Base-by-base conservation (phyloP, 179 eudicot species). In the Spergularia azorica region DNA sequence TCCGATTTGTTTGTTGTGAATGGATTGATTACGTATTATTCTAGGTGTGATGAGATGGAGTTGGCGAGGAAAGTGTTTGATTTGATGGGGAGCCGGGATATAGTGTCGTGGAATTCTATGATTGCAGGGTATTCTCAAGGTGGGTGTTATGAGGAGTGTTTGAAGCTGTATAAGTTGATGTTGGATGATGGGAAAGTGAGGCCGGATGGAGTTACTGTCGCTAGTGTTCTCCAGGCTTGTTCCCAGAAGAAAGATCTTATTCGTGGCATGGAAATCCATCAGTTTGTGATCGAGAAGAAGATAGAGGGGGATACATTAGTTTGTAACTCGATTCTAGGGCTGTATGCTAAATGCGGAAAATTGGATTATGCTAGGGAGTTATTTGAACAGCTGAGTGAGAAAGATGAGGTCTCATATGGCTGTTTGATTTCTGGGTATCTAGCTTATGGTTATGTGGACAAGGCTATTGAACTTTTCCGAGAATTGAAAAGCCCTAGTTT, bases 321-420 rank as follows among this genome's bases (percentile, higher is more conserved):
- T 15, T 87, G 87, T 70, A 88, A 91, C 61, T 80, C 96, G 3
- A 36, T 91, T 65, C 80, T 89, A 70, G 72, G 87, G 41, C 63
- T 91, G 63, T 89, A 91, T 78, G 89, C 93, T 14, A 91, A 87
- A 88, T 91, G 91, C 73, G 90, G 93, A 71, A 84, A 88, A 82
- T 80, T 91, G 81, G 93, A 89, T 76, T 91, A 88, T 81, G 91
- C 91, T 60, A 86, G 85, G 73, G 84, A 82, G 73, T 81, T 89
- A 54, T 83, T 89, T 41, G 89, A 84, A 15, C 81, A 75, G 80
- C 87, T 89, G 90, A 80, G 83, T 63, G 90, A 89, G 63, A 85
- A 65, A 79, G 91, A 91, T 81, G 93, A 86, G 65, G 79, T 91
- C 43, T 85, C 91, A 6, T 91, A 91, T 73, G 81, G 89, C n/a